These are phyloP conservation scores for Niebla homalea DNA, from an alignment of 495 filamentous ascomycete species.

Conservation along the genomic window DNA sequence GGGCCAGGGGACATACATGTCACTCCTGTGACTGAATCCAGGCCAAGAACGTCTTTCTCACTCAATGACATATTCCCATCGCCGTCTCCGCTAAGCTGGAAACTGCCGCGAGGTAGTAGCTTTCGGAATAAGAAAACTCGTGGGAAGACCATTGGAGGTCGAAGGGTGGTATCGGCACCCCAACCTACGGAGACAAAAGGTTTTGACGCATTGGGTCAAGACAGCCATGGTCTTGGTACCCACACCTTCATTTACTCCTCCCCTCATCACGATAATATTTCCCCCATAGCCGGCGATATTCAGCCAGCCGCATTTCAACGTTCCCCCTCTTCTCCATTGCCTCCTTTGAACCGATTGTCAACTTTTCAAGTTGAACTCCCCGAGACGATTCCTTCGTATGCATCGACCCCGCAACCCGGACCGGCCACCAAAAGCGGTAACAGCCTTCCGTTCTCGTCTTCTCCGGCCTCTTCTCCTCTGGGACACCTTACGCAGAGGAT, in stretches of 20 bases:
- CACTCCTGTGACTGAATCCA: constrained; percentile 4
- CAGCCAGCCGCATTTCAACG: background rate
- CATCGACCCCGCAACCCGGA: constrained; percentile 17
- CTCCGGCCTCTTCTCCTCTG: constrained; percentile 8
- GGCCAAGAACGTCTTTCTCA: constrained; percentile 22
- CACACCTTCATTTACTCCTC: constrained; percentile 1
- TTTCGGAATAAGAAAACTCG: constrained; percentile 9
- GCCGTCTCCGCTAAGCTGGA: constrained; percentile 19
- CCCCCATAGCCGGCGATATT: background rate
- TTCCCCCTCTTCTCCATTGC: constrained; percentile 38
- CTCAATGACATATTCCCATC: constrained; percentile 23
- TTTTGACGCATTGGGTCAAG: background rate
- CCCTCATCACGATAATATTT: background rate
- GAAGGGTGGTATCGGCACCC: constrained; percentile 18
- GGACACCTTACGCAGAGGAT: constrained; percentile 3
- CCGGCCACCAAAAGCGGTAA: background rate
- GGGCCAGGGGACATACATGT: background rate
- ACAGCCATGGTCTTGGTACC: background rate
- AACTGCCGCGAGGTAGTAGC: constrained; percentile 15
- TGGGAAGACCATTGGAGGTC: constrained; percentile 1
- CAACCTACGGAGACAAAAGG: constrained; percentile 1
- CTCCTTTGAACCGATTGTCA: constrained; percentile 41
- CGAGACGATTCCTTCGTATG: constrained; percentile 25
- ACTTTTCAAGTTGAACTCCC: constrained; percentile 43
- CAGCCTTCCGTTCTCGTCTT: constrained; percentile 6